Base-by-base conservation (phyloP, 2,329 filamentous ascomycete genomes). In the Pseudogymnoascus sp. region DNA sequence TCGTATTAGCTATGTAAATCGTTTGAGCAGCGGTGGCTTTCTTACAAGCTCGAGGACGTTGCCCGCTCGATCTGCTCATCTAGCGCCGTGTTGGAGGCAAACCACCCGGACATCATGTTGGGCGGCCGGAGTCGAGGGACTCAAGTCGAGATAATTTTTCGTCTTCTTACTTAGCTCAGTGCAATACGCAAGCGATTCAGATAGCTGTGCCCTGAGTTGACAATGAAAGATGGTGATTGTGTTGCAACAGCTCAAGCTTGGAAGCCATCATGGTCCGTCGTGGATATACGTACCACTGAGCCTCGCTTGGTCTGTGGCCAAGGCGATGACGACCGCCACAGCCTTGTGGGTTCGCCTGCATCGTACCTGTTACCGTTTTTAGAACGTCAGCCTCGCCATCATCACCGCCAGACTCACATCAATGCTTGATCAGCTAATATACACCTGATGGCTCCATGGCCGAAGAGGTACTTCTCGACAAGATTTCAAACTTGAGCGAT, bases 21-120 rank as follows among this genome's bases (percentile, higher is more conserved):
- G 5, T 18, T 14, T 60, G 14, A 45, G 40, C 23, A 40, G 23
- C 39, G 5, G 63, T 63, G 75, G 51, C 10, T 18, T 18, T 34
- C 87, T 67, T 85, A 96, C 89, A 99, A 82, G 77, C 93, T 97
- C 74, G 91, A 96, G 69, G 90, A 88, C 14, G 95, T 99, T 62
- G 95, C 95, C 77, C 89, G 91, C 76, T 97, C 93, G 73, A 99
- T 89, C 83, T 97, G 95, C 79, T 96, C 93, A 77, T 99, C 95
- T 77, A 99, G 83, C 78, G 92, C 91, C 73, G 88, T 90, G 77
- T 91, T 91, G 77, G 91, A 93, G 70, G 89, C 90, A 75, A 96
- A 97, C 93, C 93, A 99, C 82, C 93, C 92, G 74, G 91, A 88
- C 93, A 97, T 97, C 82, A 83, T 89, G 71, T 77, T 80, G 69